Evolutionary conservation across 2,329 filamentous ascomycete species (phyloP).

Genomic region (Phoma sp.): DNA sequence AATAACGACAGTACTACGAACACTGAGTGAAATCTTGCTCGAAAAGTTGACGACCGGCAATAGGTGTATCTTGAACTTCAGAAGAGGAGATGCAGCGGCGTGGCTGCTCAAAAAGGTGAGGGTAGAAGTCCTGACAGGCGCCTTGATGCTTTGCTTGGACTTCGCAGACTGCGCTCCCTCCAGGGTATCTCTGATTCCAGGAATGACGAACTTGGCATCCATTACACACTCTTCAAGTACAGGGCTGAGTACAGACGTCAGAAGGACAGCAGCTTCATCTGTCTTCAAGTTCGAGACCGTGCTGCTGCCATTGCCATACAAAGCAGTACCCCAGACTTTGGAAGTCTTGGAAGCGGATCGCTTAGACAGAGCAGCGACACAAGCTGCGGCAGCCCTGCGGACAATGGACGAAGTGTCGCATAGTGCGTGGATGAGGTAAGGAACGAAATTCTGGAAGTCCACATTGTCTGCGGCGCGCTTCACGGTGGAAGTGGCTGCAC

Average conservation of each 20-base stretch:
- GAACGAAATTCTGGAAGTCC: slow-evolving; percentile 81
- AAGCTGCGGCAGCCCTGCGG: slow-evolving; percentile 73
- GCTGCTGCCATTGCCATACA: slow-evolving; percentile 66
- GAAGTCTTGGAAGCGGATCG: slow-evolving; percentile 20
- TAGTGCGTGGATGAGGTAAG: slow-evolving; percentile 78
- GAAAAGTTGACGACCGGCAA: slow-evolving; percentile 75
- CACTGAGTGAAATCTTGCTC: slow-evolving; percentile 72
- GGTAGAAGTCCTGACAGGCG: slow-evolving; percentile 68
- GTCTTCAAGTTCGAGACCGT: slow-evolving; percentile 68
- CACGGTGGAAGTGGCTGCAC: slow-evolving; percentile 52
- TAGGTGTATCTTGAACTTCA: slow-evolving; percentile 72
- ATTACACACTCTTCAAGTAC: slow-evolving; percentile 85
- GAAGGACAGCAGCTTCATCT: slow-evolving; percentile 53
- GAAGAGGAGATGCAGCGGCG: slow-evolving; percentile 69
- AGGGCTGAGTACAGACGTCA: slow-evolving; percentile 74
- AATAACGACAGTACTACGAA: slow-evolving; percentile 77
- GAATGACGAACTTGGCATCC: slow-evolving; percentile 73
- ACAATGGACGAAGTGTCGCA: slow-evolving; percentile 77
- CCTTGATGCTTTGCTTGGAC: slow-evolving; percentile 54
- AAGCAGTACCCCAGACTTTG: slow-evolving; percentile 30
- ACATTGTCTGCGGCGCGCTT: slow-evolving; percentile 49
- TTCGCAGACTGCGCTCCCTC: slow-evolving; percentile 56
- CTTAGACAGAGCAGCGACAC: slow-evolving; percentile 53
- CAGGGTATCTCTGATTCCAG: slow-evolving; percentile 66
- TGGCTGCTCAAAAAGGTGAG: slow-evolving; percentile 78